Percentiles rank a stretch among this genome's conserved stretches.
Conservation (phyloP, 2,329 filamentous ascomycete species). For the Leptographium procerum region DNA sequence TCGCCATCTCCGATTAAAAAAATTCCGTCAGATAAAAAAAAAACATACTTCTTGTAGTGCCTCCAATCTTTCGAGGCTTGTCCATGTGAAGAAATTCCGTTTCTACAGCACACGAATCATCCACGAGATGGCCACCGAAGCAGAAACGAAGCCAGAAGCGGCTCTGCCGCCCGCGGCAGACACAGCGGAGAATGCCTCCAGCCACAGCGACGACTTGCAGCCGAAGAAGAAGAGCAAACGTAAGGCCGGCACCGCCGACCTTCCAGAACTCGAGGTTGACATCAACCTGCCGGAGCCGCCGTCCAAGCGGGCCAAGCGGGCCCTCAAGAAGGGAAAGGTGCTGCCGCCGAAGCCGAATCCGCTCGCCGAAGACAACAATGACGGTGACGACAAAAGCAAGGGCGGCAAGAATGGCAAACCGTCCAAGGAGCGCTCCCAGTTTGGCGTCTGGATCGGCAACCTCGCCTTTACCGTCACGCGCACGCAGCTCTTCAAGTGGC, state of each 20-base stretch:
- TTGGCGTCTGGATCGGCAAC: constrained; percentile 95
- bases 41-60: not conserved
- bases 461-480: constrained; percentile 73
- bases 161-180: not conserved
- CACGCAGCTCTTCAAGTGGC: constrained; percentile 63
- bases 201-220: constrained; percentile 24
- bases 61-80: not conserved
- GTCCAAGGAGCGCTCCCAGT: constrained; percentile 53
- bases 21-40: not conserved
- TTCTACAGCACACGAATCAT: not conserved
- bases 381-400: constrained; percentile 12
- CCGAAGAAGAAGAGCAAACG: constrained; percentile 64
- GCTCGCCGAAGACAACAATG: constrained; percentile 8
- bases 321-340: constrained; percentile 72
- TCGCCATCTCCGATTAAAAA: not conserved
- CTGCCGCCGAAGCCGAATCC: constrained; percentile 30
- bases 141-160: not conserved
- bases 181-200: constrained; percentile 14
- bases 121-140: not conserved
- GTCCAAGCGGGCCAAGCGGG: constrained; percentile 85
- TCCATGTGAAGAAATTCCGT: not conserved
- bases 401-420: constrained; percentile 18
- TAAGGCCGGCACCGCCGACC: constrained; percentile 35
- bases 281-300: constrained; percentile 81
- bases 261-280: constrained; percentile 79